Evolutionary conservation across 495 filamentous ascomycete species (phyloP).

Genomic region (Aspergillus sparsus): DNA sequence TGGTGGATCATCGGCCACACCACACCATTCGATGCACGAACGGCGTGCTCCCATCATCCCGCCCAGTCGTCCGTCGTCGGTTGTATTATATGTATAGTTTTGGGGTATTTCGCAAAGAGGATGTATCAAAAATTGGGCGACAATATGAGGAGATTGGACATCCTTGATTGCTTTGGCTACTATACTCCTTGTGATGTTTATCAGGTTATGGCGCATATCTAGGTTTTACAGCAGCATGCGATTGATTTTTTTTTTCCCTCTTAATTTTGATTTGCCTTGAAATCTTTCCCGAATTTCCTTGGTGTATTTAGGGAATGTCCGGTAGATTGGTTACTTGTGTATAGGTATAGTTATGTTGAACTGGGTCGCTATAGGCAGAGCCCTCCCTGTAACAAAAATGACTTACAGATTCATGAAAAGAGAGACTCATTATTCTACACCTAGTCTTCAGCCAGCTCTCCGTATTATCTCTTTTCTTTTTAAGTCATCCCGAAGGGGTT

Average conservation of each 20-base stretch:
- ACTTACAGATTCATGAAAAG: too few relatives aligned
- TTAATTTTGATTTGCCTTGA: not conserved
- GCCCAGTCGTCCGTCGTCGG: not conserved
- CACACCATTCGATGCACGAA: not conserved
- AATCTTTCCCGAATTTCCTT: not conserved
- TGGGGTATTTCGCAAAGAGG: slow-evolving; percentile 6
- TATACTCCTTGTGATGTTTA: slow-evolving; percentile 9
- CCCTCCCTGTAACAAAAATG: too few relatives aligned
- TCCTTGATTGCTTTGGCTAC: not conserved
- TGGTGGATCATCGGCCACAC: not conserved
- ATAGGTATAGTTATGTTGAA: too few relatives aligned
- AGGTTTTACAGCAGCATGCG: slow-evolving; percentile 14
- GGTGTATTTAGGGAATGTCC: too few relatives aligned
- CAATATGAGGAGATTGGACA: not conserved
- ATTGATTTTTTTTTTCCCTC: slow-evolving; percentile 10
- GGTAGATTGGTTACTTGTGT: too few relatives aligned
- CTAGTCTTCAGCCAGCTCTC: too few relatives aligned
- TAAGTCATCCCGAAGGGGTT: too few relatives aligned
- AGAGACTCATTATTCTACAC: too few relatives aligned
- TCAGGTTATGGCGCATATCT: slow-evolving; percentile 20
- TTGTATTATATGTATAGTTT: slow-evolving; percentile 29
- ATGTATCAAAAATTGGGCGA: slow-evolving; percentile 1
- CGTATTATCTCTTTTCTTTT: too few relatives aligned
- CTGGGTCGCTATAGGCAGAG: too few relatives aligned
- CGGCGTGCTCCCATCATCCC: not conserved